These are phyloP conservation scores for Fusarium nanum DNA, from an alignment of 2,329 filamentous ascomycete species.

Conservation along the genomic window DNA sequence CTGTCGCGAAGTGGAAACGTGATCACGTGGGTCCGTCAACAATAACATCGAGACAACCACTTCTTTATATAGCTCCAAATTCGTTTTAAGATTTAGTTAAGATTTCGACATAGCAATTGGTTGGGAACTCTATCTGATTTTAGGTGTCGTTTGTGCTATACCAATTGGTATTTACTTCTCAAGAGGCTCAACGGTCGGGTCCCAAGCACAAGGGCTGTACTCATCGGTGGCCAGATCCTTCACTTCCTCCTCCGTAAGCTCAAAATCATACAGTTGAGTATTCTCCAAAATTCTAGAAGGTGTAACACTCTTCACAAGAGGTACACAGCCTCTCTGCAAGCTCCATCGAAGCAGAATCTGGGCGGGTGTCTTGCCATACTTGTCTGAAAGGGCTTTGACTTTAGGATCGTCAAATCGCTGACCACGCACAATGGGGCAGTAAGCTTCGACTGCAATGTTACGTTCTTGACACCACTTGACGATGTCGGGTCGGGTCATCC, in stretches of 20 bases:
- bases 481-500: constrained; percentile 84
- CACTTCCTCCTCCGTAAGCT: constrained; percentile 65
- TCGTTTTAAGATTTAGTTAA: neutral
- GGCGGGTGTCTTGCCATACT: constrained; percentile 78
- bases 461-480: constrained; percentile 78
- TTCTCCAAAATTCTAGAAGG: constrained; percentile 75
- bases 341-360: constrained; percentile 86
- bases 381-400: constrained; percentile 73
- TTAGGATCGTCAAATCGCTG: constrained; percentile 76
- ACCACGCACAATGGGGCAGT: constrained; percentile 72
- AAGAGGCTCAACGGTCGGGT: constrained; percentile 62
- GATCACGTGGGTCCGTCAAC: constrained; percentile 42
- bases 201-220: constrained; percentile 68
- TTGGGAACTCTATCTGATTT: too few relatives aligned
- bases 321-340: constrained; percentile 80
- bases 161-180: constrained; percentile 50
- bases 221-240: constrained; percentile 61
- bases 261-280: constrained; percentile 65
- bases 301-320: constrained; percentile 79
- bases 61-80: neutral
- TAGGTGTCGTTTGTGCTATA: neutral
- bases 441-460: constrained; percentile 72
- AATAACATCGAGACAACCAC: neutral
- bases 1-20: constrained; percentile 44
- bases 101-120: neutral